Percentiles rank a stretch among this genome's conserved stretches.
Evolutionary conservation across 345 rosid genomes (phyloP).

Genomic region (Gossypium mustelinum): DNA sequence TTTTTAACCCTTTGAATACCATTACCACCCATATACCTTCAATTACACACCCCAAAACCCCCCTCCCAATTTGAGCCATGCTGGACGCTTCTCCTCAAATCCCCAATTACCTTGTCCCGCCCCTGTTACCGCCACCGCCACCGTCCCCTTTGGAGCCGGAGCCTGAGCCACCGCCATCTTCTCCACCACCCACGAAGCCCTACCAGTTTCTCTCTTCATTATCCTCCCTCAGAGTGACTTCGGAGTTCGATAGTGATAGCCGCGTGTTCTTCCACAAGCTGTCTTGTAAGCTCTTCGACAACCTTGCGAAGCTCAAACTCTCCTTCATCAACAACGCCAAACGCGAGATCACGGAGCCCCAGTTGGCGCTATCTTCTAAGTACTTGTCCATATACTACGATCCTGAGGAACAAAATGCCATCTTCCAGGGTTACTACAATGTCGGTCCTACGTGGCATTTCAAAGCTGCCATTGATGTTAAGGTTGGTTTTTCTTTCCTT

Average conservation of each 20-base stretch:
- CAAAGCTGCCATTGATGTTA: constrained; percentile 73
- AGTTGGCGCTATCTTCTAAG: constrained; percentile 60
- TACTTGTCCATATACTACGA: constrained; percentile 67
- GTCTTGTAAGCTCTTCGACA: constrained; percentile 74
- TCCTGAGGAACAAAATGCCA: constrained; percentile 61
- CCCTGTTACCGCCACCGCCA: constrained; percentile 14
- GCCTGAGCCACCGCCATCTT: neutral
- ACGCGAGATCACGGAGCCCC: constrained; percentile 68
- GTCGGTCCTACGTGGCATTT: constrained; percentile 64
- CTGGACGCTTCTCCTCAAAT: constrained; percentile 35
- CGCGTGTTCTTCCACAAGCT: constrained; percentile 68
- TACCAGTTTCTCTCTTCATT: constrained; percentile 22
- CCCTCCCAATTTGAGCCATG: constrained; percentile 24
- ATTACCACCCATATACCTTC: neutral
- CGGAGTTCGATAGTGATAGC: constrained; percentile 86
- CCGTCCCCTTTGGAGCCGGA: constrained; percentile 4
- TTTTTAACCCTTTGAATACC: neutral
- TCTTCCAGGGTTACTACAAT: constrained; percentile 49
- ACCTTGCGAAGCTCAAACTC: constrained; percentile 76
- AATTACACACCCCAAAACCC: neutral
- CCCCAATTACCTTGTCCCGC: constrained; percentile 27
- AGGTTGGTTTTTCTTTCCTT: constrained; percentile 33
- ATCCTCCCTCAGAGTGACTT: constrained; percentile 55
- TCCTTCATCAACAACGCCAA: constrained; percentile 57
- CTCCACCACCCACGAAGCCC: constrained; percentile 19